These are phyloP conservation scores for Colletotrichum musicola DNA, from an alignment of 2,329 filamentous ascomycete species.

Conservation along the genomic window DNA sequence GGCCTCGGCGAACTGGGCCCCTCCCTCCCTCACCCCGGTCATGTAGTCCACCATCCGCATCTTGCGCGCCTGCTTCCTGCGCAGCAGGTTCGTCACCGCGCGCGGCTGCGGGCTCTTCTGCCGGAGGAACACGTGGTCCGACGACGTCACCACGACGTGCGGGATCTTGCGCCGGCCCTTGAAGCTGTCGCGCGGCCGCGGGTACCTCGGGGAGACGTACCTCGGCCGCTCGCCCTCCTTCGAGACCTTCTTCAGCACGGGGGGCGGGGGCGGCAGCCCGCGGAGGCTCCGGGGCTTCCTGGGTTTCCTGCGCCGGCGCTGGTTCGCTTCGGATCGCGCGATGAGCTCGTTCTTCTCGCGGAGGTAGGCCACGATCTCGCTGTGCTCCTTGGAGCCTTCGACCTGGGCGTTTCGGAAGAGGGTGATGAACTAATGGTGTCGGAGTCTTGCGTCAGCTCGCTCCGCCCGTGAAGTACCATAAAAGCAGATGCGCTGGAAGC, in stretches of 20 bases:
- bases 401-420: slow-evolving; percentile 54
- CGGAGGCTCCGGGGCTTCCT: not conserved
- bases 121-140: slow-evolving; percentile 74
- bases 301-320: slow-evolving; percentile 41
- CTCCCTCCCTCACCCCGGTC: not conserved
- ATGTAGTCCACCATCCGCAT: slow-evolving; percentile 47
- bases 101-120: slow-evolving; percentile 74
- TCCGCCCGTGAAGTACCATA: not conserved
- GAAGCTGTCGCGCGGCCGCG: slow-evolving; percentile 63
- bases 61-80: slow-evolving; percentile 57
- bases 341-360: slow-evolving; percentile 41
- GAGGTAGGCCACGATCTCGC: slow-evolving; percentile 57
- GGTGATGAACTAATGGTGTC: slow-evolving; percentile 53
- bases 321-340: slow-evolving; percentile 8
- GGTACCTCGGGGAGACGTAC: slow-evolving; percentile 62
- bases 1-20: not conserved
- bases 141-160: slow-evolving; percentile 63
- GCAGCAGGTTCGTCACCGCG: slow-evolving; percentile 68
- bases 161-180: slow-evolving; percentile 68
- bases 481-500: too few species aligned
- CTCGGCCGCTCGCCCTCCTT: slow-evolving; percentile 53
- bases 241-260: slow-evolving; percentile 51
- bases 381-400: slow-evolving; percentile 55
- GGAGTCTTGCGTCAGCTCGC: not conserved
- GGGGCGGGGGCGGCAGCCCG: slow-evolving; percentile 26